Conservation (phyloP, 129 eudicot genomes). For the Flaveria robusta region DNA sequence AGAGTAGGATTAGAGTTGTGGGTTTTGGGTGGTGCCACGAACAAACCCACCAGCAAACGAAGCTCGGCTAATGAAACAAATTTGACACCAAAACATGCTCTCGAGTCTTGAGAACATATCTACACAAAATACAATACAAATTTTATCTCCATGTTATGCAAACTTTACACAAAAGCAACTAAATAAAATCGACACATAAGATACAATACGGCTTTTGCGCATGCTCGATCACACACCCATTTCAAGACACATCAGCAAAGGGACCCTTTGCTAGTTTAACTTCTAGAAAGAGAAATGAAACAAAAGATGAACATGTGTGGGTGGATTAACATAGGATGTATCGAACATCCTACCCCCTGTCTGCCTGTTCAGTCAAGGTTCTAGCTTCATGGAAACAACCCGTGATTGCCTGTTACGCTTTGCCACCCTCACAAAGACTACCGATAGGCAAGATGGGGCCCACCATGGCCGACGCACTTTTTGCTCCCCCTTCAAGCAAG, state of each 20-base stretch:
- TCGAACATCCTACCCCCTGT: slow-evolving; percentile 29
- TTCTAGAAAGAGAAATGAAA: slow-evolving; percentile 28
- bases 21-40: background rate
- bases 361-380: slow-evolving; percentile 54
- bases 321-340: slow-evolving; percentile 24
- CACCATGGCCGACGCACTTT: slow-evolving; percentile 95
- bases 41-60: slow-evolving; percentile 3
- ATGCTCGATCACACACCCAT: slow-evolving; percentile 19
- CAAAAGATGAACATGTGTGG: slow-evolving; percentile 38
- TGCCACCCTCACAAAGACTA: slow-evolving; percentile 76
- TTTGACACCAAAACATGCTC: slow-evolving; percentile 6
- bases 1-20: background rate
- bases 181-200: slow-evolving; percentile 33
- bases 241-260: slow-evolving; percentile 21
- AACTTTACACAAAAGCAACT: slow-evolving; percentile 40
- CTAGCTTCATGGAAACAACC: slow-evolving; percentile 96
- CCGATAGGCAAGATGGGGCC: slow-evolving; percentile 90
- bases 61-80: slow-evolving; percentile 3
- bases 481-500: slow-evolving; percentile 99
- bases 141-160: slow-evolving; percentile 32
- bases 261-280: slow-evolving; percentile 32
- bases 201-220: slow-evolving; percentile 34
- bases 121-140: slow-evolving; percentile 40
- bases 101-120: slow-evolving; percentile 11
- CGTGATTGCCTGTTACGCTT: slow-evolving; percentile 92